phyloP scores from a whole-genome alignment of 2,329 filamentous ascomycete genomes.

The Rutstroemia sp. region DNA sequence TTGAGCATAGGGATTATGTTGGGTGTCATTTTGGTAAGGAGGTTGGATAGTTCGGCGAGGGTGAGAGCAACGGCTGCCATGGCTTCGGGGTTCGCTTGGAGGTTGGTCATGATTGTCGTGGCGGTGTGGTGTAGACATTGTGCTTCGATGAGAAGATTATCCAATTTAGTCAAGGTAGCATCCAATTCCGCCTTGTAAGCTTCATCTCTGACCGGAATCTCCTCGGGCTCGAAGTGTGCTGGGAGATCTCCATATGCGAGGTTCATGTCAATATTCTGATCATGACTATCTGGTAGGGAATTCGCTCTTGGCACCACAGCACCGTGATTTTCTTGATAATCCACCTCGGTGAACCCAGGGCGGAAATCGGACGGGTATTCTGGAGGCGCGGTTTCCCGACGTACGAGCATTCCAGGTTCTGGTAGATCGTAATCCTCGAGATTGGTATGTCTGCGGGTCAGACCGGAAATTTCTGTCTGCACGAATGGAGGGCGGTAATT shows the following conservation, averaged over 20 bases:
- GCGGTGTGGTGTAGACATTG: slow-evolving; percentile 84
- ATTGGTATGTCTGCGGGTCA: slow-evolving; percentile 21
- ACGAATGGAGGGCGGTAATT: slow-evolving; percentile 19
- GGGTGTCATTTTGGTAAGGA: slow-evolving; percentile 79
- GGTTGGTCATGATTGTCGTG: slow-evolving; percentile 70
- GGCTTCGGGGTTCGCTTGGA: slow-evolving; percentile 79
- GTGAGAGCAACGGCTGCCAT: slow-evolving; percentile 91
- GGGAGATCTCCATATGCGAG: slow-evolving; percentile 83
- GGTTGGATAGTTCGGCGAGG: slow-evolving; percentile 79
- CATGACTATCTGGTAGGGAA: slow-evolving; percentile 20
- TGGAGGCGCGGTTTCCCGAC: slow-evolving; percentile 1
- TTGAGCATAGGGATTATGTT: slow-evolving; percentile 70
- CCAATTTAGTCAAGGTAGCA: slow-evolving; percentile 65
- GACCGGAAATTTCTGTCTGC: slow-evolving; percentile 10
- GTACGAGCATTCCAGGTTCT: not conserved
- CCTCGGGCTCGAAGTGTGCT: slow-evolving; percentile 39
- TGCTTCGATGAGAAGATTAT: slow-evolving; percentile 74
- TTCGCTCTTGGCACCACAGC: slow-evolving; percentile 6
- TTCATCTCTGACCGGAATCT: slow-evolving; percentile 21
- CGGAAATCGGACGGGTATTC: not conserved
- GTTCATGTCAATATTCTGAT: slow-evolving; percentile 70
- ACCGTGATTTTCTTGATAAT: too few species aligned
- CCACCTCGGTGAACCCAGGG: too few species aligned
- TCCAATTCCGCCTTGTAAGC: slow-evolving; percentile 49
- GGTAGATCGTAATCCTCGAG: slow-evolving; percentile 7